A percentile compares a stretch with the other conserved stretches of the same genome.
phyloP scores from a whole-genome alignment of 73 alveolate genomes.

The Blepharisma japonicum region DNA sequence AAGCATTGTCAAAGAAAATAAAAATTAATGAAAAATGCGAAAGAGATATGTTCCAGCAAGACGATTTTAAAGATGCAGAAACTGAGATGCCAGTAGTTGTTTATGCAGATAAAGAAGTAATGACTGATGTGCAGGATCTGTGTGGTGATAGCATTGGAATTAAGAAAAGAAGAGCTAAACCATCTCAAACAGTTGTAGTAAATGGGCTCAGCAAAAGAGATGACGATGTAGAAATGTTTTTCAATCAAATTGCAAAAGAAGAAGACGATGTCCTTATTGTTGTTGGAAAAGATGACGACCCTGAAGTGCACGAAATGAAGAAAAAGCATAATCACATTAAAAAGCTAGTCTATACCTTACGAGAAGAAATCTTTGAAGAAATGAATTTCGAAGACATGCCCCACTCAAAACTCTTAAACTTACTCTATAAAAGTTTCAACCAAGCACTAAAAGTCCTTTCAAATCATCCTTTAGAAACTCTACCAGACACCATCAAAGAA shows the following conservation, averaged over 20 bases:
- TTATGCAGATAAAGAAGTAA: background rate
- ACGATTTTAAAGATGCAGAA: constrained; percentile 7
- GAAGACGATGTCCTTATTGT: background rate
- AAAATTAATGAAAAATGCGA: background rate
- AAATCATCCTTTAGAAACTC: constrained; percentile 6
- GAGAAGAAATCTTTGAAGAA: background rate
- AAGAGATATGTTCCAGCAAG: background rate
- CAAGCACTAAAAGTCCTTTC: constrained; percentile 2
- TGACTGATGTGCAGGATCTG: background rate
- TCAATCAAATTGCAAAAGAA: background rate
- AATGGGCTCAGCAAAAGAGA: too few relatives aligned
- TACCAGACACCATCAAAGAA: constrained; percentile 22
- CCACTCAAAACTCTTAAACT: background rate
- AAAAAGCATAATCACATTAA: background rate
- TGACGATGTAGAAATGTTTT: background rate
- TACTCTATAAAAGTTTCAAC: background rate
- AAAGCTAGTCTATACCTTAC: background rate
- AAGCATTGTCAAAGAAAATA: background rate
- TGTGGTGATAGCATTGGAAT: constrained; percentile 23
- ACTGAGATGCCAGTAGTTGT: background rate
- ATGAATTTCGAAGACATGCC: constrained; percentile 21
- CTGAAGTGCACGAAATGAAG: background rate
- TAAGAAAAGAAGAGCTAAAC: constrained; percentile 7
- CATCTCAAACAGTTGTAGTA: too few relatives aligned
- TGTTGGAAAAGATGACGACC: background rate